Base-by-base conservation (phyloP, 176 grass and related monocot species). In the Carex pumila region DNA sequence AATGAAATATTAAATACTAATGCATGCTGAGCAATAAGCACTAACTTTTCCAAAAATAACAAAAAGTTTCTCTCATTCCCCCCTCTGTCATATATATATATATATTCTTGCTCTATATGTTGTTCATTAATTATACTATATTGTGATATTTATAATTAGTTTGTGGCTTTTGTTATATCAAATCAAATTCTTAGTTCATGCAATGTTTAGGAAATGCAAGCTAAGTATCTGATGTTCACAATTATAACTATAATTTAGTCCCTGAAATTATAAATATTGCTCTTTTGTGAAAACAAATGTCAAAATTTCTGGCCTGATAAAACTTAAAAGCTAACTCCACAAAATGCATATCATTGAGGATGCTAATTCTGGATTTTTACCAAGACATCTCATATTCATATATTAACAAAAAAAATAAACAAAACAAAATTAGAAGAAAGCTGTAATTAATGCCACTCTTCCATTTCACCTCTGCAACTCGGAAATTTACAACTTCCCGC, bases 41-140 rank as follows among this genome's bases (percentile, higher is more conserved):
- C 71, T 62, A 91, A 29, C 84, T 85, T 86, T 88, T 89, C 60
- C 61, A 70, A 52, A 76, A 19, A 77, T 62, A 79, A 68, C 56
- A 85, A 94, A 85, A 87, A 41, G 45, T 39, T 72, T 49, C 71
- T 30, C 82, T 18, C 47, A 53, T 14, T 83, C 85, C 49, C 41
- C 41, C 74, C 71, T 87, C n/a, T 61, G 77, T 19, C 31, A 84
- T 49, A 62, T 81, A 53, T 25, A 25, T 25, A 25, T 49, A 62
- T 81, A 53, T 81, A 53, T 81, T 12, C 12, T 25, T 37, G 65
- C 43, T 22, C 18, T 11, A 43, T 52, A 37, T 82, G 81, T 31
- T 71, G 13, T 75, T 83, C 55, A 76, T 86, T 39, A 77, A 58
- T 63, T 84, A 82, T 47, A 21, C 63, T 43, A 49, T 25, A 25